These are phyloP conservation scores for Daedalea quercina DNA, from an alignment of 768 basidiomycete genomes.

Conservation along the genomic window DNA sequence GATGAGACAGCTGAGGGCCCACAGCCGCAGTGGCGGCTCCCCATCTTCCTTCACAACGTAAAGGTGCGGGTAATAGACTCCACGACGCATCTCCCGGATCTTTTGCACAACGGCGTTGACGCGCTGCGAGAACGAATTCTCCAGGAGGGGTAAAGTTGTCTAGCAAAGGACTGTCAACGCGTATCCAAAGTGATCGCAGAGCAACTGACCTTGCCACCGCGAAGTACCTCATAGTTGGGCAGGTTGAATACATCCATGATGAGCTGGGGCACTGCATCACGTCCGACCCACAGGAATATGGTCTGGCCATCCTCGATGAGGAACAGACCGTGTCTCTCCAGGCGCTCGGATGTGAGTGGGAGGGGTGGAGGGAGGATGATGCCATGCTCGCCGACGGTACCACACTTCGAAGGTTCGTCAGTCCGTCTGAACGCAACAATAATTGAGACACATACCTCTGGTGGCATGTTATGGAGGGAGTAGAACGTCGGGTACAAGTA, in stretches of 20 bases:
- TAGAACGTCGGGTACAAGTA: constrained; percentile 96
- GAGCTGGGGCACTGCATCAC: constrained; percentile 95
- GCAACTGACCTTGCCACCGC: constrained; percentile 78
- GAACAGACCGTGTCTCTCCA: constrained; percentile 93
- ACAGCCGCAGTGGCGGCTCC: constrained; percentile 87
- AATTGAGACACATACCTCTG: constrained; percentile 52
- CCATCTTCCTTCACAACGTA: constrained; percentile 98
- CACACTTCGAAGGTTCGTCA: constrained; percentile 47
- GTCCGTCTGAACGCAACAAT: not conserved
- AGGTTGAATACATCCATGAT: constrained; percentile 92
- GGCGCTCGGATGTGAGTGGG: constrained; percentile 89
- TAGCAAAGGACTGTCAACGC: constrained; percentile 22
- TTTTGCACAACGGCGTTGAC: constrained; percentile 93
- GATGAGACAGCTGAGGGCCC: constrained; percentile 91
- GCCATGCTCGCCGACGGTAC: constrained; percentile 85
- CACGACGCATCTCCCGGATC: constrained; percentile 88
- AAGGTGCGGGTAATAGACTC: constrained; percentile 88
- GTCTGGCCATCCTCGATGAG: constrained; percentile 97
- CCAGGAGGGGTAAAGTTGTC: constrained; percentile 85
- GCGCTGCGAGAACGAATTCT: constrained; percentile 94
- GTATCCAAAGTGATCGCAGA: not conserved
- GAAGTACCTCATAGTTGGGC: constrained; percentile 79
- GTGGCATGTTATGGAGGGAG: constrained; percentile 92
- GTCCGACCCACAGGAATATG: constrained; percentile 97
- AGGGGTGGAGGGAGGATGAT: constrained; percentile 82